phyloP scores from a whole-genome alignment of 306 rosid genomes.

The Castanopsis chinensis region DNA sequence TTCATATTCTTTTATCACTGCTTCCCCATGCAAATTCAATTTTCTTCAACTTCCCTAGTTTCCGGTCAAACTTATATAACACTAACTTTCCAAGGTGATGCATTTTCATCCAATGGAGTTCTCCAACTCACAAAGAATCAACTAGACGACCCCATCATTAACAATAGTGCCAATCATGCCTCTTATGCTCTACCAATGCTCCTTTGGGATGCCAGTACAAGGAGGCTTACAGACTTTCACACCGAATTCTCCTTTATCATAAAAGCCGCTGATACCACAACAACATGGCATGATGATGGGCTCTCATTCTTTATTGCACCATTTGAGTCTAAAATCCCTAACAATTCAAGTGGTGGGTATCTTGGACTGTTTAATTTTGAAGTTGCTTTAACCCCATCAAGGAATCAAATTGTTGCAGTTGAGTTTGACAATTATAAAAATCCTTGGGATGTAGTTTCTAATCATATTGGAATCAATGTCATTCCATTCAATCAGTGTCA shows the following conservation, averaged over 20 bases:
- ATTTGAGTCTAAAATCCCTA: not conserved
- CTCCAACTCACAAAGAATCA: constrained; percentile 62
- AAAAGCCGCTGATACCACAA: not conserved
- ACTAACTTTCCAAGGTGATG: constrained; percentile 45
- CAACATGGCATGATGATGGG: constrained; percentile 22
- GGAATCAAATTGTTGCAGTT: constrained; percentile 27
- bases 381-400: not conserved
- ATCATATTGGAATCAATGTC: too few species aligned
- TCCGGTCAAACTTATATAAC: constrained; percentile 28
- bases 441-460: constrained; percentile 22
- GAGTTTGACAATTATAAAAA: constrained; percentile 36
- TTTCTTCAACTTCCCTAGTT: constrained; percentile 46
- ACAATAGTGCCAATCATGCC: constrained; percentile 26
- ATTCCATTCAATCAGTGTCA: not conserved
- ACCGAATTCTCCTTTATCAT: constrained; percentile 25
- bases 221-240: constrained; percentile 10
- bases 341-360: constrained; percentile 28
- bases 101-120: constrained; percentile 39
- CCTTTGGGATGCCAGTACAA: constrained; percentile 34
- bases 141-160: constrained; percentile 36
- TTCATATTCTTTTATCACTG: constrained; percentile 15
- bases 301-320: constrained; percentile 37
- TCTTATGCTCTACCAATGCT: constrained; percentile 30
- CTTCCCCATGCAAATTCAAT: constrained; percentile 28
- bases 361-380: constrained; percentile 35